Evolutionary conservation across 2,329 filamentous ascomycete species (phyloP), one percentile per base, ranked within the genome.

Genomic region (Nigrograna mackinnonii): DNA sequence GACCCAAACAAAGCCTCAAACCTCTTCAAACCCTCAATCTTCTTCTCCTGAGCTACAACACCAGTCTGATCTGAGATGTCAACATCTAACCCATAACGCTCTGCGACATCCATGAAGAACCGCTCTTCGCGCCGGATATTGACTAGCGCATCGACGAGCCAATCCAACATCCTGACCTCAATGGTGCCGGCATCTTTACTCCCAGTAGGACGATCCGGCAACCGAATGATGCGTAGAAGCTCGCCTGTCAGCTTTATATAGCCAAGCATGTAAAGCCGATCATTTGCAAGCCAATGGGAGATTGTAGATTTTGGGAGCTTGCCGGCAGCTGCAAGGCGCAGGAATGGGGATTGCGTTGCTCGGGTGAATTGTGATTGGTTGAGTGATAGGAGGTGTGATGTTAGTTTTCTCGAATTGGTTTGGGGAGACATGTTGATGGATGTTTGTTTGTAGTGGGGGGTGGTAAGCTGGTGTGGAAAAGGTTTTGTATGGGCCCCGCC

Each of bases 281-380:
- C 64, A 22, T 66, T 64, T 32, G 61, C 60, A 13, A 67, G 60
- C 64, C 64, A 67, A 39, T 58, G 45, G 3, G 60, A 55, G n/a
- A 67, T 54, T 7, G 55, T 19, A 4, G 46, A n/a, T 39, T 65
- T 66, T 7, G 62, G 48, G 9, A 67, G 50, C n/a, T 45, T 52
- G 4, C 62, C 62, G 14, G 57, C 52, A 12, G 64, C 64, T 18
- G 64, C 64, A 12, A 41, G 52, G 4, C 49, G 42, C 11, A 67
- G 54, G 47, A 67, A 67, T 11, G 52, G 44, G 6, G 64, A 58
- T 33, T 56, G 58, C 17, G 62, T 67, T 33, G 58, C 59, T 34
- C 53, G 55, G 5, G 53, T 54, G 37, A 66, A 49, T 43, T 65
- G 61, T 17, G 56, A 45, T 22, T 49, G 43, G 34, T 56, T 49